Percentiles rank a stretch among this genome's conserved stretches.
These are phyloP conservation scores for Orbilia blumenaviensis DNA, from an alignment of 2,329 filamentous ascomycete genomes.

Conservation along the genomic window DNA sequence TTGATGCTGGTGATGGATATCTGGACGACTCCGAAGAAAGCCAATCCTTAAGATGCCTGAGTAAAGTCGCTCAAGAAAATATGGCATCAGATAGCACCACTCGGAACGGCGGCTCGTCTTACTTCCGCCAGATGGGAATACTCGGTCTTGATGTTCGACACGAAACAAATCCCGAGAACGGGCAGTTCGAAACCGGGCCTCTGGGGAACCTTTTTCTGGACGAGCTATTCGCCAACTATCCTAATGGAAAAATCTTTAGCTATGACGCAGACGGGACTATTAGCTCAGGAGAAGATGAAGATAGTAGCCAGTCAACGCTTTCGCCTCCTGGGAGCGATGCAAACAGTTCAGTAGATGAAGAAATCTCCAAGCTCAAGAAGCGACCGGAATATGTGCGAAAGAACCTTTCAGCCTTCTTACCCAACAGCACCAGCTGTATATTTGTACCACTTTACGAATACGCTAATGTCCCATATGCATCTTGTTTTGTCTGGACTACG, in stretches of 20 bases:
- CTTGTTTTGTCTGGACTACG: slow-evolving; percentile 66
- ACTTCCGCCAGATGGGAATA: slow-evolving; percentile 32
- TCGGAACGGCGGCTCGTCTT: slow-evolving; percentile 20
- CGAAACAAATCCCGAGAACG: neutral
- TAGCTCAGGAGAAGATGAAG: slow-evolving; percentile 40
- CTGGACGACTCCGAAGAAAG: slow-evolving; percentile 34
- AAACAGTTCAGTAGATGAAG: slow-evolving; percentile 36
- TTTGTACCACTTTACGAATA: slow-evolving; percentile 56
- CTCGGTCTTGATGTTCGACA: slow-evolving; percentile 27
- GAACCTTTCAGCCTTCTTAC: slow-evolving; percentile 54
- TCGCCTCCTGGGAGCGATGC: slow-evolving; percentile 32
- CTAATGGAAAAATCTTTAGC: slow-evolving; percentile 36
- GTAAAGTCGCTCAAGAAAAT: neutral
- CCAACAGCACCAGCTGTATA: slow-evolving; percentile 54
- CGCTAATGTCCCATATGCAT: slow-evolving; percentile 61
- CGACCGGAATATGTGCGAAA: slow-evolving; percentile 33
- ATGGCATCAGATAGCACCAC: slow-evolving; percentile 1
- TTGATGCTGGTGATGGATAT: slow-evolving; percentile 45
- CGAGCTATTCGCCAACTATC: slow-evolving; percentile 27
- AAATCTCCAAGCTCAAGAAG: slow-evolving; percentile 16
- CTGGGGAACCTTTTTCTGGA: slow-evolving; percentile 29
- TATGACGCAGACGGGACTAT: slow-evolving; percentile 28
- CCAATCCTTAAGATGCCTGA: slow-evolving; percentile 13
- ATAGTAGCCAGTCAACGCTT: slow-evolving; percentile 6
- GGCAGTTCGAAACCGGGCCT: slow-evolving; percentile 5